Evolutionary conservation across 2,329 filamentous ascomycete genomes (phyloP), one percentile per base, ranked within the genome.

Genomic region (Epichloe glyceriae): DNA sequence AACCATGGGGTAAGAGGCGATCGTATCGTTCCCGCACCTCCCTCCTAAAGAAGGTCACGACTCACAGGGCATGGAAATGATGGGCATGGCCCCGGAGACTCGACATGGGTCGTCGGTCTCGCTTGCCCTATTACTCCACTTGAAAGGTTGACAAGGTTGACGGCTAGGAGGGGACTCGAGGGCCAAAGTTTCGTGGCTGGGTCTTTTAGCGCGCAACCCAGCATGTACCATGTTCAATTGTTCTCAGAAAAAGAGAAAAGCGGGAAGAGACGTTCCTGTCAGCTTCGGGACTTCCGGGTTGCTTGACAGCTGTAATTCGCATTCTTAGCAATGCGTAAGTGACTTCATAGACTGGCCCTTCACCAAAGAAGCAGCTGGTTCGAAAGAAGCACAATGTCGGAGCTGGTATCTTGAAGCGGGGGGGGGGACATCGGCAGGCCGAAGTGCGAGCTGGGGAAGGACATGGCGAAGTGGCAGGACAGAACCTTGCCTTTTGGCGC

Each of bases 11-110:
- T 50, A 40, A 17, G 40, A 15, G 58, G 56, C 60, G 61, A 64
- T 64, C 62, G 60, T 52, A 52, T 52, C 52, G 52, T 45, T 64
- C 62, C 62, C 62, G 61, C 61, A 64, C 61, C 61, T 62, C 60
- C 59, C 53, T 56, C 54, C 46, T 53, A 43, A n/a, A 30, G 10
- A 35, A 46, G 10, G 14, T 30, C 20, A 30, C 7, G 26, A 30
- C 26, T 30, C 26, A 30, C 8, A 10, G 35, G 15, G 35, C 4
- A 41, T 19, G 39, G n/a, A 8, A 14, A 41, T 8, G 39, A 22
- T 22, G 19, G 39, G 39, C 39, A 41, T 17, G 19, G 39, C 39
- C 39, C 15, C 39, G 17, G 26, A 11, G 26, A 10, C 2, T 11
- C 26, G 26, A 30, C 26, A 30, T 30, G 8, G 26, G 3, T 30